A percentile compares a stretch with the other conserved stretches of the same genome.
phyloP scores from a whole-genome alignment of 78 protist species.

The Goniomonas avonlea region DNA sequence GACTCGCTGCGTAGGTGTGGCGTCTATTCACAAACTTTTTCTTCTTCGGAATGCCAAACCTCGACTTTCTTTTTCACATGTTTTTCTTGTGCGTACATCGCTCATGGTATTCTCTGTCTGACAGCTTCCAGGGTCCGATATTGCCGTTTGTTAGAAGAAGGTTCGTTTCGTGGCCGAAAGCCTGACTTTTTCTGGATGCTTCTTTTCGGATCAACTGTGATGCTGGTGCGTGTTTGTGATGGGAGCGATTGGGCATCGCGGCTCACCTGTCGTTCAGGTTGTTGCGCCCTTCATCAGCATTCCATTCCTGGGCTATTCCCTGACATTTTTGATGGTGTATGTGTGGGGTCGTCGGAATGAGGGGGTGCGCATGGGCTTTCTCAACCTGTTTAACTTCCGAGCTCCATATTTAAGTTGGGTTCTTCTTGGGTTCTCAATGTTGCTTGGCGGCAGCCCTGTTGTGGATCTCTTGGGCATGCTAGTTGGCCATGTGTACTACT shows the following conservation, averaged over 20 bases:
- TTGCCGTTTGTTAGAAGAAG: constrained; percentile 42
- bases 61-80: constrained; percentile 57
- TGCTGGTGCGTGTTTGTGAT: background rate
- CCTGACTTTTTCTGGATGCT: constrained; percentile 43
- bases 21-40: constrained; percentile 46
- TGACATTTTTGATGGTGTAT: constrained; percentile 56
- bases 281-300: constrained; percentile 27
- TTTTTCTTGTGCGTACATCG: constrained; percentile 41
- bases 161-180: constrained; percentile 32
- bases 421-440: constrained; percentile 33
- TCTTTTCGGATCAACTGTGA: constrained; percentile 29
- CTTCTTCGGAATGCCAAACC: constrained; percentile 33
- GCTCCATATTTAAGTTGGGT: constrained; percentile 64
- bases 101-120: background rate
- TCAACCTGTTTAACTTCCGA: constrained; percentile 45
- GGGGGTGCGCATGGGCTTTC: constrained; percentile 34
- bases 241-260: background rate
- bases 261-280: background rate
- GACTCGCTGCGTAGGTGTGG: constrained; percentile 22
- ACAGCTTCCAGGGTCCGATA: constrained; percentile 21
- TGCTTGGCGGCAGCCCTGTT: constrained; percentile 40
- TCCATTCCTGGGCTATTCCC: constrained; percentile 48
- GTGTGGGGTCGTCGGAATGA: constrained; percentile 46
- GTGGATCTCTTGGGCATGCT: constrained; percentile 48
- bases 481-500: constrained; percentile 57